Percentiles rank a stretch among this genome's conserved stretches.
These are phyloP conservation scores for Platismatia glauca DNA, from an alignment of 495 filamentous ascomycete genomes.

Conservation along the genomic window DNA sequence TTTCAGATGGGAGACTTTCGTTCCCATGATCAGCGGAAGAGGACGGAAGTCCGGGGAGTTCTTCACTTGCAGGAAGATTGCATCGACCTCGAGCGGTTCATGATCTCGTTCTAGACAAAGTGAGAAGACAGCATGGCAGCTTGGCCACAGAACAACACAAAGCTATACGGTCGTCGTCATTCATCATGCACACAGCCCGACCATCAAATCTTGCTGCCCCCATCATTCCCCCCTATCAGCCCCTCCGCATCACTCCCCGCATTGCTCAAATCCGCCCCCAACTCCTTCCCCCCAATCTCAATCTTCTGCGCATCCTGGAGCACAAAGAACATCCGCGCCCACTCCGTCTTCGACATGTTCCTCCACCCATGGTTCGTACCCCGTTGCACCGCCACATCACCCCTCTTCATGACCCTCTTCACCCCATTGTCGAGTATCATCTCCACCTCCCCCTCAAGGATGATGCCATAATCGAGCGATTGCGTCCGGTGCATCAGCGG, in stretches of 20 bases:
- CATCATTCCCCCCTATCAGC: neutral
- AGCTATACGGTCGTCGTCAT: neutral
- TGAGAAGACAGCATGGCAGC: no score
- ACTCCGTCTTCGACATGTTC: conserved; percentile 45
- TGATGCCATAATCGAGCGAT: conserved; percentile 65
- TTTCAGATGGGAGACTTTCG: neutral
- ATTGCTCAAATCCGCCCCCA: conserved; percentile 35
- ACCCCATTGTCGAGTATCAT: conserved; percentile 55
- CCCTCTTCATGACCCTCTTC: conserved; percentile 43
- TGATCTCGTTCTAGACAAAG: neutral
- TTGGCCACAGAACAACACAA: neutral
- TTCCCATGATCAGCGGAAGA: no score
- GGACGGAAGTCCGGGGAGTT: neutral
- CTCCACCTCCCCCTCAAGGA: conserved; percentile 65
- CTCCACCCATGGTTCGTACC: conserved; percentile 62
- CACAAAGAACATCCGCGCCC: conserved; percentile 53
- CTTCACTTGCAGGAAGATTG: neutral
- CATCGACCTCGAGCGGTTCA: neutral
- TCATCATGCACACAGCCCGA: no score
- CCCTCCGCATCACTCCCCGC: conserved; percentile 22
- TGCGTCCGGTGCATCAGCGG: conserved; percentile 58
- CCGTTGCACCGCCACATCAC: conserved; percentile 57
- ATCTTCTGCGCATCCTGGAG: conserved; percentile 33
- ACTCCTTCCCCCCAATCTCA: conserved; percentile 28
- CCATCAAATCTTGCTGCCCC: conserved; percentile 2